Percentiles rank a stretch among this genome's conserved stretches.
Evolutionary conservation across 1,284 basidiomycete genomes (phyloP).

Genomic region (Boletus semigastroideus): DNA sequence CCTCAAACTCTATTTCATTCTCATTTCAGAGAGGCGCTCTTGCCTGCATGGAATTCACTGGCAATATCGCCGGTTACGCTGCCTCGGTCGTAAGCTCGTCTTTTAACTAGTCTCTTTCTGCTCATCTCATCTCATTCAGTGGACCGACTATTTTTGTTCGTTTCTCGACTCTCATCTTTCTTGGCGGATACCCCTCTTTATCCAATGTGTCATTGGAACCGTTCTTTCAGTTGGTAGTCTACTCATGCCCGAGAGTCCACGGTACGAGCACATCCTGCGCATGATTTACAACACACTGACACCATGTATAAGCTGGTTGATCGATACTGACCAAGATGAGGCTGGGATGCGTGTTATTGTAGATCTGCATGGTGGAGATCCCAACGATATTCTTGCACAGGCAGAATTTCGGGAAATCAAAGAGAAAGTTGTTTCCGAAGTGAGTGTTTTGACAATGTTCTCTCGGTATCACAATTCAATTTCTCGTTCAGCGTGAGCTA

Average conservation of each 20-base stretch:
- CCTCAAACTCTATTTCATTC: constrained; percentile 9
- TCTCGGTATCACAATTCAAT: not conserved
- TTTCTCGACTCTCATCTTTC: constrained; percentile 80
- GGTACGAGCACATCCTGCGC: constrained; percentile 43
- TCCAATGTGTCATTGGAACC: constrained; percentile 88
- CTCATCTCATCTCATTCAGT: constrained; percentile 47
- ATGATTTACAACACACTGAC: constrained; percentile 3
- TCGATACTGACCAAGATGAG: constrained; percentile 85
- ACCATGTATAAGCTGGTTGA: constrained; percentile 69
- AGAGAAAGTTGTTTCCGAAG: constrained; percentile 82
- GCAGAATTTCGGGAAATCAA: constrained; percentile 94
- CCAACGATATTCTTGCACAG: constrained; percentile 69
- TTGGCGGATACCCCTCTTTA: constrained; percentile 82
- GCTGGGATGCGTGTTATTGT: constrained; percentile 89
- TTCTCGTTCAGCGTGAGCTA: constrained; percentile 52
- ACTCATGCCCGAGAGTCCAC: constrained; percentile 89
- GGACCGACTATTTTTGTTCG: constrained; percentile 94
- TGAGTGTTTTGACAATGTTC: constrained; percentile 35
- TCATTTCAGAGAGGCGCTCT: constrained; percentile 74
- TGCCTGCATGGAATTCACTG: constrained; percentile 97
- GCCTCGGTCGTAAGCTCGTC: constrained; percentile 78
- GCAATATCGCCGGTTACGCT: constrained; percentile 93
- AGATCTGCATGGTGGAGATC: constrained; percentile 86
- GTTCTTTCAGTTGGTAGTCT: constrained; percentile 84
- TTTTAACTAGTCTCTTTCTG: not conserved